Conservation (phyloP, 352 stramenopile species). For the Aphanomyces astaci region DNA sequence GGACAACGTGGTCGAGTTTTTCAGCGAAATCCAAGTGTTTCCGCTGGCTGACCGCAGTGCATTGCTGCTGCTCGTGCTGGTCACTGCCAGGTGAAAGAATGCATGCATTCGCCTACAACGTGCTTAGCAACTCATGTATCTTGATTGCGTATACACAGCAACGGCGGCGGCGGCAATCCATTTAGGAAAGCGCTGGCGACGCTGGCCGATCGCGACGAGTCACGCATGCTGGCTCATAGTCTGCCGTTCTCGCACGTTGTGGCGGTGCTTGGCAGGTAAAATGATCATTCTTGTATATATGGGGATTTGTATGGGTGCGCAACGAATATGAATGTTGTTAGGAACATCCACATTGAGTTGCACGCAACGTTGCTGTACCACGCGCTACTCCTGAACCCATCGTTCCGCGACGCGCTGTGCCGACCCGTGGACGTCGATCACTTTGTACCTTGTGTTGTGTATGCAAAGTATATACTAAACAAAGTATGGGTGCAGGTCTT, state of each 20-base stretch:
- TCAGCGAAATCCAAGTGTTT: conserved; percentile 43
- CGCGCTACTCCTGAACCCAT: conserved; percentile 27
- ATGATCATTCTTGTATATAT: too few species aligned
- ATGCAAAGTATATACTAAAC: conserved; percentile 23
- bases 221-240: conserved; percentile 11
- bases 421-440: conserved; percentile 9
- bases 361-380: conserved; percentile 71
- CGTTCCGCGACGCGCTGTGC: background rate
- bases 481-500: conserved; percentile 48
- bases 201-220: conserved; percentile 28
- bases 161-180: conserved; percentile 35
- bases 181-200: conserved; percentile 48
- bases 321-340: too few species aligned
- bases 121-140: too few species aligned
- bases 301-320: too few species aligned
- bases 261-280: conserved; percentile 38
- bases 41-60: conserved; percentile 59
- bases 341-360: conserved; percentile 29
- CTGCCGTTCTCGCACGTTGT: conserved; percentile 51
- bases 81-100: conserved; percentile 60
- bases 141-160: background rate
- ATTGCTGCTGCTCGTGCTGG: conserved; percentile 53
- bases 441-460: background rate
- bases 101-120: background rate
- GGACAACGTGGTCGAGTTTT: conserved; percentile 31